Percentiles rank a stretch among this genome's conserved stretches.
These are phyloP conservation scores for Yamadazyma laniorum DNA, from an alignment of 805 yeast genomes.

Conservation along the genomic window DNA sequence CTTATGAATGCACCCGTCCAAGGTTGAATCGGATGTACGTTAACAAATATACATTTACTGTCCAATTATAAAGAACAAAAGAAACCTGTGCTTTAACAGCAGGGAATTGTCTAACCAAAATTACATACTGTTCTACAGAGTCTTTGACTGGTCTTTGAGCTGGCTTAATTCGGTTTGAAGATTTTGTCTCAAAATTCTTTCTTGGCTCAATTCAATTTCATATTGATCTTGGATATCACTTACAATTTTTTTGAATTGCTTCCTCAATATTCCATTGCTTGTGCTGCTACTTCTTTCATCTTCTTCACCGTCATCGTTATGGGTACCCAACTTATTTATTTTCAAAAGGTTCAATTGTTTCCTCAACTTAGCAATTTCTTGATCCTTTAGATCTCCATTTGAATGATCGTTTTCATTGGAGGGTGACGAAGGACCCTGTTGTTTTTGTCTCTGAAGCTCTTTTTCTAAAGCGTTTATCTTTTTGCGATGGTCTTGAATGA, in stretches of 20 bases:
- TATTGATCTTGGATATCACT: constrained; percentile 59
- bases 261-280: constrained; percentile 56
- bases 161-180: constrained; percentile 28
- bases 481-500: constrained; percentile 52
- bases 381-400: constrained; percentile 24
- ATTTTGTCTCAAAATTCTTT: constrained; percentile 49
- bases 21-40: too few relatives aligned
- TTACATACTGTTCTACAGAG: not conserved
- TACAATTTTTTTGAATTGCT: constrained; percentile 67
- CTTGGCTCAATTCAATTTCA: constrained; percentile 57
- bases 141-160: not conserved
- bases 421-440: not conserved
- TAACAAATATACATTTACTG: too few relatives aligned
- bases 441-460: constrained; percentile 27
- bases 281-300: constrained; percentile 17
- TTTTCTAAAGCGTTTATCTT: constrained; percentile 53
- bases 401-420: not conserved
- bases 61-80: too few relatives aligned
- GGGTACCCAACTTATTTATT: constrained; percentile 44
- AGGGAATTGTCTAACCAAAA: too few relatives aligned
- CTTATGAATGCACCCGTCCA: too few relatives aligned
- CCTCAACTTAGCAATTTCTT: constrained; percentile 43
- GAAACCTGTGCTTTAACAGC: too few relatives aligned
- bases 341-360: constrained; percentile 44
- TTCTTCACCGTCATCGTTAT: constrained; percentile 15